Evolutionary conservation across 1,284 basidiomycete genomes (phyloP), one percentile per base, ranked within the genome.

Genomic region (Ustilago crameri): DNA sequence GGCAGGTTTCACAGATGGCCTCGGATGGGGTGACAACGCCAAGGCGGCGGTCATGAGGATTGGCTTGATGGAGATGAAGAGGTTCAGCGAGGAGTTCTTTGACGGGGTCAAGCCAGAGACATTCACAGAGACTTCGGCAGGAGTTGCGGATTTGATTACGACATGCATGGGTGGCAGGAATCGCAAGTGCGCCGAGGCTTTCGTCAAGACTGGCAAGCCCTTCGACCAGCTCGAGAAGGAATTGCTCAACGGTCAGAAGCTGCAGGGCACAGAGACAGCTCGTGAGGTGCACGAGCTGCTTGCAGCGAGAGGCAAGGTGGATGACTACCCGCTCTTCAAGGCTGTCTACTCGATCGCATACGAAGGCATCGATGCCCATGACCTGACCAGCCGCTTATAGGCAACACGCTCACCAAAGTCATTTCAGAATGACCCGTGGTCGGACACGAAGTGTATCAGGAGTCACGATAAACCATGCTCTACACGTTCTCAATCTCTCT

Each of bases 21-120:
- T 88, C 2, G 84, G 84, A 35, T 87, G 86, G 83, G 87, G 87
- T 10, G 85, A 86, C 81, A 88, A 88, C 73, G 84, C 87, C n/a
- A 88, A 88, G 67, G 86, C 87, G 22, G 87, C 87, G 9, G 85
- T 88, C 72, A 88, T 88, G 86, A 84, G 87, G 40, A 87, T 82
- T 56, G 82, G 82, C 5, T 54, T 84, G 41, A 71, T 84, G 60
- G 84, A 84, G 65, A 84, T 84, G 84, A 82, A 82, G 57, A 71
- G 79, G 23, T 85, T 86, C 79, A 85, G 86, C 56, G 84, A 85
- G 54, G 86, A 88, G 74, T 88, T 88, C 83, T 88, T 88, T 79
- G 76, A 85, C 0, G 84, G 85, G 47, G 85, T 87, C 76, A 86
- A 87, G 75, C 82, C 85, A 5, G 85, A 86, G 55, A 87, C 87